Conservation (phyloP, 345 rosid species). For the Psidium friedrichsthalianum region DNA sequence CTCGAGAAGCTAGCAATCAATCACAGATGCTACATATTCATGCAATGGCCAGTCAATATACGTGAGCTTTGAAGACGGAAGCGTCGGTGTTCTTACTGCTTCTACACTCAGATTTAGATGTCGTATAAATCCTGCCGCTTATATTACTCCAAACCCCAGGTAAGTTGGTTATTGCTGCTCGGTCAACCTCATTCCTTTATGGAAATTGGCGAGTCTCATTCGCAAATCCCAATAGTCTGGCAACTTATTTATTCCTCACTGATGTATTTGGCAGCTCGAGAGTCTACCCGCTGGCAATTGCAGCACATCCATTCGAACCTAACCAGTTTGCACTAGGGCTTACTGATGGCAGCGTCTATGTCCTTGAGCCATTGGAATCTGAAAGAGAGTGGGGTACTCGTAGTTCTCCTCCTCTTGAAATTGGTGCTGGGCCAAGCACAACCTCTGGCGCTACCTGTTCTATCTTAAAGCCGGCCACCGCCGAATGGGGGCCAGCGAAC, state of each 20-base stretch:
- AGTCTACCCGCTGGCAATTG: too few species aligned
- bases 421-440: conserved; percentile 47
- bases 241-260: too few species aligned
- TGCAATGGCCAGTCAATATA: conserved; percentile 65
- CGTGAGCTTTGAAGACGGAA: conserved; percentile 69
- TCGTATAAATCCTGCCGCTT: conserved; percentile 54
- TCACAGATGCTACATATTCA: conserved; percentile 13
- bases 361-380: conserved; percentile 55
- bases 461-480: too few species aligned
- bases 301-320: too few species aligned
- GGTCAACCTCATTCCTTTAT: too few species aligned
- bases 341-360: conserved; percentile 60
- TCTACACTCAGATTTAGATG: conserved; percentile 59
- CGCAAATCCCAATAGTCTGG: too few species aligned
- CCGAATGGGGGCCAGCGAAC: too few species aligned
- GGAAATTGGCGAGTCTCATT: too few species aligned
- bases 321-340: conserved; percentile 41
- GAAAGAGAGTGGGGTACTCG: conserved; percentile 82
- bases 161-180: background rate
- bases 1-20: conserved; percentile 52
- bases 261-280: conserved; percentile 23
- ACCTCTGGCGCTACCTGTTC: conserved; percentile 30
- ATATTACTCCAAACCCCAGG: conserved; percentile 60
- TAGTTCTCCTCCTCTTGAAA: conserved; percentile 56
- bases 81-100: conserved; percentile 52